Evolutionary conservation across 1,284 basidiomycete species (phyloP), one percentile per base, ranked within the genome.

Genomic region (Trichosporon asahii): DNA sequence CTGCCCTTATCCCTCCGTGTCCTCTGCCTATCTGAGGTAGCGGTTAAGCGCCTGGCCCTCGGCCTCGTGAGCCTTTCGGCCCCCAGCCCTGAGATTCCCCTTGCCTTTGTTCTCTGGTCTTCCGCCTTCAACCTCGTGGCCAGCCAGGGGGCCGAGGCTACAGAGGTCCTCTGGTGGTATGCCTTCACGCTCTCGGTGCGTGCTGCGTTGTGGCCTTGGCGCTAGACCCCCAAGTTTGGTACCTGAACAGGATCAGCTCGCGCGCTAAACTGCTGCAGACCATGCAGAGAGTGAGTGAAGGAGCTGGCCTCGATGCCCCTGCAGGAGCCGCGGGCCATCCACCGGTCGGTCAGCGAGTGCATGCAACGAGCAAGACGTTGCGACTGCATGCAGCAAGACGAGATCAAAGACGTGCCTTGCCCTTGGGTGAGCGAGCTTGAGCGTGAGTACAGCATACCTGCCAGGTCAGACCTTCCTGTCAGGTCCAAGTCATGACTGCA

Each of bases 151-250:
- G 49, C 49, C 49, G 49, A 53, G 21, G 49, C 7, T 53, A 25
- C 49, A 23, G 3, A 18, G 49, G 21, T 11, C 21, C 49, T 53
- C 49, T 53, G 49, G 21, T 12, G 6, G 21, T 9, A 4, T 53
- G 49, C 49, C 21, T 53, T 21, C 21, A 9, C 7, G 21, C 23
- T 3, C 49, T 21, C 18, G 3, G 5, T 25, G 49, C 21, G n/a
- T 53, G 49, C 49, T 53, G n/a, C 49, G 49, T 53, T 23, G 49
- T 25, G 49, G 49, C 49, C 49, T 53, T 53, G 49, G 49, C 49
- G 49, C 49, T 53, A 53, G n/a, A 23, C 6, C 44, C 44, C 49
- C 49, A 53, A 53, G 21, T 21, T 25, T 23, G 49, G 49, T 53
- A 25, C 49, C 49, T 53, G 49, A 37, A 21, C 49, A 53, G 49